Conservation (phyloP, 2,329 filamentous ascomycete genomes). For the Ceratocystis alfenasii region DNA sequence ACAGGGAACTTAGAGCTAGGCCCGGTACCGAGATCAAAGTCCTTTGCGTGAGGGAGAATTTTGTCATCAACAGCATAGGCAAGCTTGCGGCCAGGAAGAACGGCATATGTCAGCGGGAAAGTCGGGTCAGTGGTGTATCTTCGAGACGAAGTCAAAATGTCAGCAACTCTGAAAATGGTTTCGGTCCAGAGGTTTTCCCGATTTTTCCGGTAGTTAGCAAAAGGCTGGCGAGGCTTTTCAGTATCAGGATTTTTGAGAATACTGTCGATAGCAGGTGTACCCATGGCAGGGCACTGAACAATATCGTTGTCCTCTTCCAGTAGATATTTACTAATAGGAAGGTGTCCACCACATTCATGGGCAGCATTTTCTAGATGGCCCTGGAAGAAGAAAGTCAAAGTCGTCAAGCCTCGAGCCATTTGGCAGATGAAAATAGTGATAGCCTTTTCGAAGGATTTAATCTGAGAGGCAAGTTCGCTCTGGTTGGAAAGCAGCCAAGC, state of each 20-base stretch:
- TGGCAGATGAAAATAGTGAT: conserved; percentile 19
- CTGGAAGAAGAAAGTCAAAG: conserved; percentile 19
- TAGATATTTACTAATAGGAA: conserved; percentile 21
- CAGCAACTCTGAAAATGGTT: conserved; percentile 18
- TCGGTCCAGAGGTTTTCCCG: conserved; percentile 17
- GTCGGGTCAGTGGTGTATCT: conserved; percentile 15
- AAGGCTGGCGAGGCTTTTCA: conserved; percentile 1
- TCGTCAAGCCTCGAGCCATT: conserved; percentile 21
- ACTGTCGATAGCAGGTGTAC: conserved; percentile 12
- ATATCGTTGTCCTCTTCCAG: conserved; percentile 22
- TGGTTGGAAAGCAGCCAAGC: conserved; percentile 22
- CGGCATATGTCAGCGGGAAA: conserved; percentile 20
- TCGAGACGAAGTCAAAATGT: conserved; percentile 18
- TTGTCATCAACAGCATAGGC: conserved; percentile 21
- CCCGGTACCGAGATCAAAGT: conserved; percentile 15
- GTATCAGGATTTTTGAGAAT: conserved; percentile 12
- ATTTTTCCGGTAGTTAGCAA: conserved; percentile 4
- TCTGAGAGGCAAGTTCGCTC: conserved; percentile 13
- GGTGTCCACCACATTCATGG: conserved; percentile 1
- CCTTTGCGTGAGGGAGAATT: conserved; percentile 15
- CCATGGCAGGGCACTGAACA: conserved; percentile 17
- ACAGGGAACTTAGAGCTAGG: conserved; percentile 18
- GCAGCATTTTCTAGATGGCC: conserved; percentile 17
- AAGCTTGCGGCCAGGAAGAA: conserved; percentile 13
- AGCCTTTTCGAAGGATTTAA: conserved; percentile 6